Conservation (phyloP, 163 green algal genomes). For the Volvox carteri region DNA sequence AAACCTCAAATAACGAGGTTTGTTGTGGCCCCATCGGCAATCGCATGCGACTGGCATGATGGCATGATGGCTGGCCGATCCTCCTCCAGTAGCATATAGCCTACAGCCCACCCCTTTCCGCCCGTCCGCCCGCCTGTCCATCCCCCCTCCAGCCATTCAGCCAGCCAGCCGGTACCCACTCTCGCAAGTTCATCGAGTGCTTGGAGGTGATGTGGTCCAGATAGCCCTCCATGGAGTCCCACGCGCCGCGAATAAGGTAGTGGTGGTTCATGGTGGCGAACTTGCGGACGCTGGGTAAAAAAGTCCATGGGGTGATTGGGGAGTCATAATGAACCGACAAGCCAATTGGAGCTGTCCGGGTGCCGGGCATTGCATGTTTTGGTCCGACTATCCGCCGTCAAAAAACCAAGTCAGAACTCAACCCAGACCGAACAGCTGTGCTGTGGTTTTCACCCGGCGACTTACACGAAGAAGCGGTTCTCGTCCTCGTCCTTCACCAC, state of each 20-base stretch:
- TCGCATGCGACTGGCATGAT: too few species aligned
- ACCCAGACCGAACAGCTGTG: too few species aligned
- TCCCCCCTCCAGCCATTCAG: background rate
- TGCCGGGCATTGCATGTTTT: too few species aligned
- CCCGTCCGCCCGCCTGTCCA: background rate
- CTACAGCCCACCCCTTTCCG: background rate
- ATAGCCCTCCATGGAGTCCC: slow-evolving; percentile 21
- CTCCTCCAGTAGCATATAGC: background rate
- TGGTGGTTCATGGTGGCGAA: slow-evolving; percentile 55
- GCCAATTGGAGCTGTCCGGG: too few species aligned
- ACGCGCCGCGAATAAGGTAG: slow-evolving; percentile 25
- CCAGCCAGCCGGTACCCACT: slow-evolving; percentile 19
- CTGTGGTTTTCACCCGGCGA: too few species aligned
- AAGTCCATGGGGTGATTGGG: too few species aligned
- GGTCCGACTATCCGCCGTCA: too few species aligned
- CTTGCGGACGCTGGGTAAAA: slow-evolving; percentile 49
- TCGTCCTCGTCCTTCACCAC: slow-evolving; percentile 37
- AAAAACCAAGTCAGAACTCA: too few species aligned
- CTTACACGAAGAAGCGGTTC: slow-evolving; percentile 49
- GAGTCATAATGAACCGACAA: too few species aligned
- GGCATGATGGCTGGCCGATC: too few species aligned
- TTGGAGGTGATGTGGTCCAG: slow-evolving; percentile 43
- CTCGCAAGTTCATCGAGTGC: slow-evolving; percentile 20
- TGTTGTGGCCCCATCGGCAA: too few species aligned
- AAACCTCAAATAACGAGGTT: background rate